Percentiles rank a stretch among this genome's conserved stretches.
These are phyloP conservation scores for Xylaria sp. DNA, from an alignment of 2,329 filamentous ascomycete species.

Conservation along the genomic window DNA sequence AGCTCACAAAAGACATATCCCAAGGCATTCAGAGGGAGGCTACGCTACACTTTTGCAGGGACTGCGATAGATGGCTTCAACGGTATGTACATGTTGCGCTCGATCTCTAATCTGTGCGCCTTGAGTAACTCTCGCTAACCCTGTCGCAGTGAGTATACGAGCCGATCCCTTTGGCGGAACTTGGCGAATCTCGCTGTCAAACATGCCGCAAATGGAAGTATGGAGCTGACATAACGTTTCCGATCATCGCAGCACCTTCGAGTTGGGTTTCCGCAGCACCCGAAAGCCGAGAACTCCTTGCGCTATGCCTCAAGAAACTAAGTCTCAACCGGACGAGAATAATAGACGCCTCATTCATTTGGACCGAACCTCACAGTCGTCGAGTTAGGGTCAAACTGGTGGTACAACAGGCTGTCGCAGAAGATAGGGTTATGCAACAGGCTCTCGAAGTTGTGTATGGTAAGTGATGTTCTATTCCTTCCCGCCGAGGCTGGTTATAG, in stretches of 20 bases:
- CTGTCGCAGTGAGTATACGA: slow-evolving; percentile 27
- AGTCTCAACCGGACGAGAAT: slow-evolving; percentile 89
- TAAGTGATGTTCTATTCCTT: slow-evolving; percentile 6
- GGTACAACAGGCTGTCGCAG: slow-evolving; percentile 76
- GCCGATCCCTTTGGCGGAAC: neutral
- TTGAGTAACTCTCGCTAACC: slow-evolving; percentile 64
- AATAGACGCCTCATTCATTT: slow-evolving; percentile 95
- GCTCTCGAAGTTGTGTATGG: slow-evolving; percentile 91
- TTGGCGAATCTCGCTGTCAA: neutral
- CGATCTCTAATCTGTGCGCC: slow-evolving; percentile 56
- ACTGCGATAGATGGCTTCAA: slow-evolving; percentile 42
- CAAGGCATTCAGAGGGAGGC: slow-evolving; percentile 91
- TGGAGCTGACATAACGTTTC: slow-evolving; percentile 15
- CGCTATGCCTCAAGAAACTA: slow-evolving; percentile 89
- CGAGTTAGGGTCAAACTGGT: slow-evolving; percentile 96
- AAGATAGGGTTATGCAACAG: slow-evolving; percentile 82
- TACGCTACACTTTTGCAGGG: slow-evolving; percentile 82
- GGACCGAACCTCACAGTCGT: slow-evolving; percentile 97
- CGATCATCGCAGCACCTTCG: slow-evolving; percentile 64
- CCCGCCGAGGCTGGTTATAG: neutral
- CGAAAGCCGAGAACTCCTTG: slow-evolving; percentile 92
- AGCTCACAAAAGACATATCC: slow-evolving; percentile 93
- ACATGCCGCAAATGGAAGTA: neutral
- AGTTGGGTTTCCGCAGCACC: slow-evolving; percentile 87
- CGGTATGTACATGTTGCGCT: slow-evolving; percentile 27